These are phyloP conservation scores for Chimonanthus salicifolius DNA, from an alignment of 164 flowering plant genomes.

Conservation along the genomic window DNA sequence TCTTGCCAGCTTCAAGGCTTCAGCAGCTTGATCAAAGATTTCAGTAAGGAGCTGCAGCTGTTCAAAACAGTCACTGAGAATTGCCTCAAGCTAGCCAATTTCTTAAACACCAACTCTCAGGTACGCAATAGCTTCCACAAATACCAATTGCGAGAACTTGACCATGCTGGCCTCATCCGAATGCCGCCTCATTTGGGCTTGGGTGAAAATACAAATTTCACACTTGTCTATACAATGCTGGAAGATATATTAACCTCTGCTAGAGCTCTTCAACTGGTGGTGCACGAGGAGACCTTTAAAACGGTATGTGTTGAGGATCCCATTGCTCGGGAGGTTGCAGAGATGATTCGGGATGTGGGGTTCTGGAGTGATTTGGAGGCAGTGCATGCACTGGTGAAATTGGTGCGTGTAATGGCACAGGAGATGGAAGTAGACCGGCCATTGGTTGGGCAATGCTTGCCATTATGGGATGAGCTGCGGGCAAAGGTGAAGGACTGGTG, in stretches of 20 bases:
- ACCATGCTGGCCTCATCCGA: constrained; percentile 43
- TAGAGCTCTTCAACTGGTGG: constrained; percentile 52
- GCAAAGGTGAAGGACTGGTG: constrained; percentile 81
- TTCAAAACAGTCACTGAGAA: constrained; percentile 50
- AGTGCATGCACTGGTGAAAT: constrained; percentile 54
- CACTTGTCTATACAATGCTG: constrained; percentile 40
- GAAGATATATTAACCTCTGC: constrained; percentile 63
- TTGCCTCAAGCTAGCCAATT: constrained; percentile 56
- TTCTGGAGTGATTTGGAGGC: constrained; percentile 91
- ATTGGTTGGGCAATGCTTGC: constrained; percentile 77
- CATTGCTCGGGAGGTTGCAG: constrained; percentile 55
- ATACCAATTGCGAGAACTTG: constrained; percentile 72
- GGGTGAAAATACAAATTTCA: constrained; percentile 25
- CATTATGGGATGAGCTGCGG: constrained; percentile 78
- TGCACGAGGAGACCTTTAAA: constrained; percentile 65
- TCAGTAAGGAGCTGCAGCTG: constrained; percentile 57
- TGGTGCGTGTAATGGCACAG: constrained; percentile 63
- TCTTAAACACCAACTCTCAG: constrained; percentile 55
- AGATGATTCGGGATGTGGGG: constrained; percentile 56
- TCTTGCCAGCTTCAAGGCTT: constrained; percentile 80
- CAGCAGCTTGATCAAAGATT: constrained; percentile 67
- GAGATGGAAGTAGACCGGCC: constrained; percentile 83
- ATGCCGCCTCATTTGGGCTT: constrained; percentile 26
- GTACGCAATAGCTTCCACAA: constrained; percentile 53
- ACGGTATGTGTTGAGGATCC: constrained; percentile 60